A percentile compares a stretch with the other conserved stretches of the same genome.
phyloP scores from a whole-genome alignment of 2,329 filamentous ascomycete species.

The Rhynchosporium agropyri region DNA sequence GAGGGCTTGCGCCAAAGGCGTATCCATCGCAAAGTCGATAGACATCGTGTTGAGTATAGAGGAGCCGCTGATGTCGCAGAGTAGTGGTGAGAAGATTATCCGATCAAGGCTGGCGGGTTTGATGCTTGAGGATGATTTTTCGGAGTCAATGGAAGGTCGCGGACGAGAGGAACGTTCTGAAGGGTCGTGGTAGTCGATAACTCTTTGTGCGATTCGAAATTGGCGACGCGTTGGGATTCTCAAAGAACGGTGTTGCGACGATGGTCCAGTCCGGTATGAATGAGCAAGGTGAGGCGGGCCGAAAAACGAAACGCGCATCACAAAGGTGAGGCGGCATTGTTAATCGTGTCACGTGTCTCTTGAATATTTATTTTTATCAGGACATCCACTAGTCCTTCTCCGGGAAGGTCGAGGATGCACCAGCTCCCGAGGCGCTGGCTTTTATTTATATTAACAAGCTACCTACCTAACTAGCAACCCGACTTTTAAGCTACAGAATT shows the following conservation, averaged over 20 bases:
- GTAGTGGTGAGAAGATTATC: neutral
- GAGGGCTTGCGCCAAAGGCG: conserved; percentile 82
- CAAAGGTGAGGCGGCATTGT: neutral
- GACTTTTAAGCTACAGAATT: too few relatives aligned
- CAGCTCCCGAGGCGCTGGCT: too few relatives aligned
- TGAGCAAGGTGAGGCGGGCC: neutral
- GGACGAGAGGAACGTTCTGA: neutral
- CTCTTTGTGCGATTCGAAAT: conserved; percentile 18
- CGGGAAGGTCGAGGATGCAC: too few relatives aligned
- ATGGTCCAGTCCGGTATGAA: neutral
- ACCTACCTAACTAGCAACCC: too few relatives aligned
- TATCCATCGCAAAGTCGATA: conserved; percentile 74
- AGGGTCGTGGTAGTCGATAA: neutral
- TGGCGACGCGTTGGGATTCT: conserved; percentile 16
- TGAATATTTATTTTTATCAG: too few relatives aligned
- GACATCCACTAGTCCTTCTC: too few relatives aligned
- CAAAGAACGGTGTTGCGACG: conserved; percentile 10
- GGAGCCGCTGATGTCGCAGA: neutral
- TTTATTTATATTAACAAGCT: too few relatives aligned
- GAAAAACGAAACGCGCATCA: conserved; percentile 5
- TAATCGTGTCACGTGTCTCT: too few relatives aligned
- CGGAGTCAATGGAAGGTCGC: neutral
- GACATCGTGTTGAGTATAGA: conserved; percentile 60
- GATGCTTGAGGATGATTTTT: neutral
- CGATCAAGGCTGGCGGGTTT: neutral